Conservation (phyloP, 257 asterid species). For the Haberlea rhodopensis region DNA sequence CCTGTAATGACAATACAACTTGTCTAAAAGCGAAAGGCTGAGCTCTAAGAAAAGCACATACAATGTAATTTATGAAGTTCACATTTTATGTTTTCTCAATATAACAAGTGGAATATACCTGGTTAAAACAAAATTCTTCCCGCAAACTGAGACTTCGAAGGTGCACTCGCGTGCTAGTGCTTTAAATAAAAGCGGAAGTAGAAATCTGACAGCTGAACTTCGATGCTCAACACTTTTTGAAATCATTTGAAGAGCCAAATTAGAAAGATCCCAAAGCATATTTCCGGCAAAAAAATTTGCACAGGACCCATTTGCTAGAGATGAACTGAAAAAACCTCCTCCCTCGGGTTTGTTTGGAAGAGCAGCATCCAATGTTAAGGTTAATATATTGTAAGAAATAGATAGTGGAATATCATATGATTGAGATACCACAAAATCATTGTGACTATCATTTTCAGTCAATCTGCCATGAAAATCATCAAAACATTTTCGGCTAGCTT, state of each 20-base stretch:
- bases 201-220: slow-evolving; percentile 61
- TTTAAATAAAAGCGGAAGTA: slow-evolving; percentile 71
- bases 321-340: slow-evolving; percentile 32
- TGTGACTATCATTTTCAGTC: slow-evolving; percentile 26
- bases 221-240: slow-evolving; percentile 68
- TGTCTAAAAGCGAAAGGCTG: slow-evolving; percentile 6
- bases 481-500: slow-evolving; percentile 25
- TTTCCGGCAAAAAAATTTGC: slow-evolving; percentile 52
- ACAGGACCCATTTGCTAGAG: slow-evolving; percentile 30
- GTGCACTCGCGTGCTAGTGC: slow-evolving; percentile 40
- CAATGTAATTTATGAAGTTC: not conserved
- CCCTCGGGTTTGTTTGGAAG: slow-evolving; percentile 33
- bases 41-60: slow-evolving; percentile 1
- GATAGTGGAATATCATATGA: slow-evolving; percentile 52
- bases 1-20: slow-evolving; percentile 44
- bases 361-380: slow-evolving; percentile 55
- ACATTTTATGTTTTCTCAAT: slow-evolving; percentile 15
- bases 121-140: slow-evolving; percentile 46
- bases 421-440: slow-evolving; percentile 33
- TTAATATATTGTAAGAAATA: slow-evolving; percentile 60
- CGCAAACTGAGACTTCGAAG: slow-evolving; percentile 49
- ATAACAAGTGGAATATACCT: slow-evolving; percentile 44
- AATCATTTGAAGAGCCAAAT: slow-evolving; percentile 62
- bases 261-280: slow-evolving; percentile 77
- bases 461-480: slow-evolving; percentile 33